These are phyloP conservation scores for Nothopassalora personata DNA, from an alignment of 2,329 filamentous ascomycete genomes.

Conservation along the genomic window DNA sequence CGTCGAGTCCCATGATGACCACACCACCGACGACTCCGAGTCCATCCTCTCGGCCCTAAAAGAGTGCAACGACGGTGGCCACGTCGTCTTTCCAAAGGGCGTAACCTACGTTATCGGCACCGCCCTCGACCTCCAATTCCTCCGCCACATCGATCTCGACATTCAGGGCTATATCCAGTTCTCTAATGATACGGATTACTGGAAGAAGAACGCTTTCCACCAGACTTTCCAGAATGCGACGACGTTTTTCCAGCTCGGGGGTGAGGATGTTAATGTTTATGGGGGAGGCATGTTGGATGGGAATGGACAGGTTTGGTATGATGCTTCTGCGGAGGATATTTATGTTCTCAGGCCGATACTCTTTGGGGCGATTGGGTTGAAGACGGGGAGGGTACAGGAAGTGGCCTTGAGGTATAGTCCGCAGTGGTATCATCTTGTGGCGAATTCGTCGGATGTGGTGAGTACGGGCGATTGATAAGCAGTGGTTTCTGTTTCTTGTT, in stretches of 20 bases:
- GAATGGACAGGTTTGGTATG: slow-evolving; percentile 61
- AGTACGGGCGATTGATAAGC: too few species aligned
- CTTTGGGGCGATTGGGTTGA: slow-evolving; percentile 52
- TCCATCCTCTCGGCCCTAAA: slow-evolving; percentile 53
- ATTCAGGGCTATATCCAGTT: slow-evolving; percentile 58
- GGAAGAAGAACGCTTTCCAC: slow-evolving; percentile 60
- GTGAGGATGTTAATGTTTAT: slow-evolving; percentile 62
- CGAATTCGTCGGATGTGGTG: slow-evolving; percentile 60
- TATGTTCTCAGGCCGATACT: slow-evolving; percentile 56
- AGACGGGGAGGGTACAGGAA: slow-evolving; percentile 55
- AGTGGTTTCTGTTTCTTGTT: too few species aligned
- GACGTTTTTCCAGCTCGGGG: slow-evolving; percentile 63
- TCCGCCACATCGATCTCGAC: slow-evolving; percentile 57
- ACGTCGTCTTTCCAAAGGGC: slow-evolving; percentile 53
- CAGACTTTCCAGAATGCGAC: slow-evolving; percentile 62
- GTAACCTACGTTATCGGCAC: slow-evolving; percentile 58
- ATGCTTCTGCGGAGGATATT: slow-evolving; percentile 53
- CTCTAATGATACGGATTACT: slow-evolving; percentile 63
- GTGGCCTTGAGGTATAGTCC: slow-evolving; percentile 57
- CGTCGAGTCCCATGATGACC: slow-evolving; percentile 35
- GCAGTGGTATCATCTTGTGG: slow-evolving; percentile 61
- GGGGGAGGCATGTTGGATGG: slow-evolving; percentile 60
- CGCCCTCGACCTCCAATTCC: slow-evolving; percentile 60
- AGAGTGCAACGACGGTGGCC: slow-evolving; percentile 58
- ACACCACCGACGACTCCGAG: slow-evolving; percentile 45